Evolutionary conservation across 116 monocot genomes (phyloP).

Genomic region (Iris pallida): DNA sequence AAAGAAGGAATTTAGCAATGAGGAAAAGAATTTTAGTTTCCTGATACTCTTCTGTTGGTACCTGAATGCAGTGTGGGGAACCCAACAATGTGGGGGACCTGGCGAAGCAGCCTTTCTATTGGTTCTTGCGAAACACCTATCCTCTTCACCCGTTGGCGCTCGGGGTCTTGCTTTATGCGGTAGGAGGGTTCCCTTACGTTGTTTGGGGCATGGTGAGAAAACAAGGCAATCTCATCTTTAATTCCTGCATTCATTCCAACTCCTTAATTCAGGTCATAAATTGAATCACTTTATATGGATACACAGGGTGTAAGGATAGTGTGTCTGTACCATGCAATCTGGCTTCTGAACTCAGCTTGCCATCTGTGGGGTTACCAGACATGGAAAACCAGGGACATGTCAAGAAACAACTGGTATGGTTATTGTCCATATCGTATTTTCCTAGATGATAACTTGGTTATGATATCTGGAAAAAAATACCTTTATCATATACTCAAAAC

Average conservation of each 20-base stretch:
- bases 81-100: conserved; percentile 29
- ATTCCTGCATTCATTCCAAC: background rate
- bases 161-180: conserved; percentile 1
- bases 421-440: too few species aligned
- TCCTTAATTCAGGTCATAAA: too few species aligned
- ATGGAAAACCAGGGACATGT: conserved; percentile 1
- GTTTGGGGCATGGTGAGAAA: conserved; percentile 9
- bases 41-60: too few species aligned
- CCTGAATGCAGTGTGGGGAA: conserved; percentile 4
- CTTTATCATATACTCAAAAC: background rate
- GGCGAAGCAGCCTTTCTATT: conserved; percentile 20
- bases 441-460: too few species aligned
- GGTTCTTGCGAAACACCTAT: background rate
- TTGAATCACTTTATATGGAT: background rate
- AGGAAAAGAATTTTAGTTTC: too few species aligned
- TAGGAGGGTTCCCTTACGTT: conserved; percentile 4
- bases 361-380: conserved; percentile 9
- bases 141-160: background rate
- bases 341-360: conserved; percentile 5
- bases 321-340: background rate
- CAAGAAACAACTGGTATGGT: conserved; percentile 1
- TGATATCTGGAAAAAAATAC: background rate
- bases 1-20: background rate
- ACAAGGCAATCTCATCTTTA: background rate
- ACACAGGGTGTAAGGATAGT: conserved; percentile 4